Conservation (phyloP, 192 early-diverging fungal genomes). For the Endogone sp. region DNA sequence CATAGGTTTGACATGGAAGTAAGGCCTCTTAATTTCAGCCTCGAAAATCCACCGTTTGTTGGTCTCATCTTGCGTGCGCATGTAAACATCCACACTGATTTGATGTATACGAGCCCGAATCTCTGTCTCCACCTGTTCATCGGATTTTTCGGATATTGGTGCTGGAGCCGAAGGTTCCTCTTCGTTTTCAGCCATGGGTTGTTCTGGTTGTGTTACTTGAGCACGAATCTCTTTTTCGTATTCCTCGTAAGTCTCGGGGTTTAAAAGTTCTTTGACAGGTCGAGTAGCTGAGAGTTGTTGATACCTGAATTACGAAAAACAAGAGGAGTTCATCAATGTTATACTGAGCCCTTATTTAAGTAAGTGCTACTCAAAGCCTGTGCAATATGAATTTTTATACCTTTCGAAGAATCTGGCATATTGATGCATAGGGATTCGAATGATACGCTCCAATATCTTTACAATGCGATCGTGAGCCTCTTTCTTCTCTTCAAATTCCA, state of each 20-base stretch:
- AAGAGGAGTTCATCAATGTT: no score
- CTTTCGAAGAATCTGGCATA: constrained; percentile 70
- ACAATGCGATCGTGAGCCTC: constrained; percentile 36
- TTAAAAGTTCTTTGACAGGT: neutral
- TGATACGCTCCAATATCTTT: constrained; percentile 58
- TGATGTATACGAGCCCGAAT: constrained; percentile 56
- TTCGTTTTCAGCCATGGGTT: neutral
- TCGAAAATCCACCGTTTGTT: constrained; percentile 77
- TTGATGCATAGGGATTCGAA: constrained; percentile 70
- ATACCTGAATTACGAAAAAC: neutral
- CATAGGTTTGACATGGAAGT: constrained; percentile 77
- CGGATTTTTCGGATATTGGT: constrained; percentile 11
- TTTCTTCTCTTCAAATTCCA: constrained; percentile 48
- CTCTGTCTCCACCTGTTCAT: constrained; percentile 49
- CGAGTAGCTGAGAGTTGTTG: neutral
- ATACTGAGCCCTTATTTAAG: no score
- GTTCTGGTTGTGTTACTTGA: neutral
- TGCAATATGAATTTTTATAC: constrained; percentile 24
- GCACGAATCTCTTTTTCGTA: constrained; percentile 1
- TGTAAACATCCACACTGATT: constrained; percentile 52
- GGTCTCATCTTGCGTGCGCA: constrained; percentile 60
- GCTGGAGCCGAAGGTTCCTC: neutral
- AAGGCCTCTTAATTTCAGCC: constrained; percentile 71
- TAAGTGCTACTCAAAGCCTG: neutral
- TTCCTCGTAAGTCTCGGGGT: neutral